Evolutionary conservation across 352 stramenopile genomes (phyloP).

Genomic region (Globisporangium heterothallicum): DNA sequence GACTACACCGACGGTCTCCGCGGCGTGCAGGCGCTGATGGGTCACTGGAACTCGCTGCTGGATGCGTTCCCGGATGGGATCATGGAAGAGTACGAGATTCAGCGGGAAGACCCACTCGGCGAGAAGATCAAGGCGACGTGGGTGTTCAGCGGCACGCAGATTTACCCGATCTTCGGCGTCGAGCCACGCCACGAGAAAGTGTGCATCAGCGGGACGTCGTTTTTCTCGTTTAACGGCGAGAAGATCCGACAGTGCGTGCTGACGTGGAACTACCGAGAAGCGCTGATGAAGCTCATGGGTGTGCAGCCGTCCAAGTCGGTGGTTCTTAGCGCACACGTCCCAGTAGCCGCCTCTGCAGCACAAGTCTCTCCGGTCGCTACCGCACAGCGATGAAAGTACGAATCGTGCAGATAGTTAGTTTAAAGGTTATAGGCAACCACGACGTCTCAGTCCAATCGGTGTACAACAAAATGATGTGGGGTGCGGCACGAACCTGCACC

Average conservation of each 20-base stretch:
- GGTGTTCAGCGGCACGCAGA: constrained; percentile 76
- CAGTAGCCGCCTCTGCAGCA: not conserved
- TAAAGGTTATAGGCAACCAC: constrained; percentile 8
- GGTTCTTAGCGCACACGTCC: constrained; percentile 16
- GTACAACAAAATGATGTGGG: too few relatives aligned
- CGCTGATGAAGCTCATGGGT: constrained; percentile 69
- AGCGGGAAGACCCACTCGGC: constrained; percentile 45
- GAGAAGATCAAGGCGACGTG: constrained; percentile 70
- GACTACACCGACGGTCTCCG: constrained; percentile 58
- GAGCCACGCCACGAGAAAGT: constrained; percentile 73
- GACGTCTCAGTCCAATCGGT: too few relatives aligned
- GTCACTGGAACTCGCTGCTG: constrained; percentile 60
- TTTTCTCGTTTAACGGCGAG: constrained; percentile 76
- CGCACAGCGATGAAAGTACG: constrained; percentile 14
- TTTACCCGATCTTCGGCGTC: constrained; percentile 67
- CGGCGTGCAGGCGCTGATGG: constrained; percentile 65
- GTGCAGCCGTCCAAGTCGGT: constrained; percentile 23
- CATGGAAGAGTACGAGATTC: constrained; percentile 80
- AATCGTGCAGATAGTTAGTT: constrained; percentile 9
- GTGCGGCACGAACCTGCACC: not conserved
- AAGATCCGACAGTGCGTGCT: constrained; percentile 67
- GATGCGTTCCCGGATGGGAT: constrained; percentile 76
- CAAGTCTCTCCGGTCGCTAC: constrained; percentile 6
- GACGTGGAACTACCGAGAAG: constrained; percentile 71
- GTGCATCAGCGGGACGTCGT: constrained; percentile 67